A percentile compares a stretch with the other conserved stretches of the same genome.
phyloP scores from a whole-genome alignment of 345 rosid genomes.

The Salix purpurea region DNA sequence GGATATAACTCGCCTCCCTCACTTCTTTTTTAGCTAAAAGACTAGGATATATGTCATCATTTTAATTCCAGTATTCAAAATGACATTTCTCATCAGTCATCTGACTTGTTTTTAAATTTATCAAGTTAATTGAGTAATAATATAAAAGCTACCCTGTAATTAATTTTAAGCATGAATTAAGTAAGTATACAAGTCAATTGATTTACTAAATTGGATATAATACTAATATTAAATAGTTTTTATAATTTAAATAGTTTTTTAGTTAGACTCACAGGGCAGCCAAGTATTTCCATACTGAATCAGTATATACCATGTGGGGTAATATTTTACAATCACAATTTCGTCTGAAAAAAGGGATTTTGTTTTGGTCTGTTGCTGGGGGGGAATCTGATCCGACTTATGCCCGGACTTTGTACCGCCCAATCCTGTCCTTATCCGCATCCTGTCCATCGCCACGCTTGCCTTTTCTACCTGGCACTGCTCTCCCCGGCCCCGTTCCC shows the following conservation, averaged over 20 bases:
- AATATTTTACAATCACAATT: background rate
- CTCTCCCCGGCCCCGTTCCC: background rate
- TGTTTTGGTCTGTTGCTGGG: conserved; percentile 14
- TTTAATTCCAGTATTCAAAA: too few relatives aligned
- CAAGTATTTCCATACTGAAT: background rate
- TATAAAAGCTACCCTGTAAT: accelerated
- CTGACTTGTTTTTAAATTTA: too few relatives aligned
- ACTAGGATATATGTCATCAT: too few relatives aligned
- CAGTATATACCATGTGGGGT: background rate
- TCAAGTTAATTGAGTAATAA: too few relatives aligned
- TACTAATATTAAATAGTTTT: too few relatives aligned
- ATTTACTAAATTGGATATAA: accelerated
- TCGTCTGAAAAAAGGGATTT: conserved; percentile 10
- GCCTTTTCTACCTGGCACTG: conserved; percentile 4
- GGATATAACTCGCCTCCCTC: too few relatives aligned
- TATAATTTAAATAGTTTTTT: too few relatives aligned
- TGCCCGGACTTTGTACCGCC: background rate
- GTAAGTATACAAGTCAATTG: too few relatives aligned
- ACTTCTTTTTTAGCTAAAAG: too few relatives aligned
- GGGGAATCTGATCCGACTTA: conserved; percentile 3
- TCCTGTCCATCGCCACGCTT: background rate
- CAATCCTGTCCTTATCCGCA: background rate
- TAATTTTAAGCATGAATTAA: too few relatives aligned
- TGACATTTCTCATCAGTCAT: too few relatives aligned
- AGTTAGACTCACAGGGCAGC: too few relatives aligned